Evolutionary conservation across 2,329 filamentous ascomycete species (phyloP), one percentile per base, ranked within the genome.

Genomic region (Colletotrichum lupini): DNA sequence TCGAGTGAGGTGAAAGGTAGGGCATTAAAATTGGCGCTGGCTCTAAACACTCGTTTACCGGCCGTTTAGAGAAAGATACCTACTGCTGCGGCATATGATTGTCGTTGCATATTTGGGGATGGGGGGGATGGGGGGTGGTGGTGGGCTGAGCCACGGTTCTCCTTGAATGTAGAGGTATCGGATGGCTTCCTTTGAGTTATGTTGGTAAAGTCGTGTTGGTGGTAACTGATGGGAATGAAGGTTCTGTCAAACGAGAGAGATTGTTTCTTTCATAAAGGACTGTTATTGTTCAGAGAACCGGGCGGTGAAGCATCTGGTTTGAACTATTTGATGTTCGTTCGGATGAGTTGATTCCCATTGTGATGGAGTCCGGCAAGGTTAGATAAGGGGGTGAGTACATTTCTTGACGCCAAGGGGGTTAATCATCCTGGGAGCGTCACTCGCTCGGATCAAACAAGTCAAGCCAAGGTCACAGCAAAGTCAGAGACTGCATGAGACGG

Each of bases 361-460:
- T 28, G 46, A 53, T 30, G 35, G 19, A 46, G 52, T 19, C 16
- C 46, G n/a, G 61, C 46, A 26, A 73, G 59, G 66, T 52, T 52
- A 70, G 70, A 73, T 56, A 61, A 73, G 67, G 70, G 67, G 46
- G 59, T 32, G 37, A 42, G 59, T 63, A 35, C 46, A 35, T 53
- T 64, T 70, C 69, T n/a, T 49, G 42, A 55, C 67, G 70, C 70
- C 53, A 73, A 73, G 66, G 32, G 42, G 63, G 53, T 73, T 65
- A 28, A 65, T 56, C 70, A 65, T 64, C 66, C 70, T 64, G 67
- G 70, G 67, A 70, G 55, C 70, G 70, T 73, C 67, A 65, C 53
- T 65, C 60, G 67, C 66, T 73, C 59, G 70, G 70, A 73, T 73
- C 66, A 53, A 65, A 68, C 69, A 63, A 52, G 69, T 65, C 58